Conservation (phyloP, 2,329 filamentous ascomycete species). For the Teratosphaeria viscida region DNA sequence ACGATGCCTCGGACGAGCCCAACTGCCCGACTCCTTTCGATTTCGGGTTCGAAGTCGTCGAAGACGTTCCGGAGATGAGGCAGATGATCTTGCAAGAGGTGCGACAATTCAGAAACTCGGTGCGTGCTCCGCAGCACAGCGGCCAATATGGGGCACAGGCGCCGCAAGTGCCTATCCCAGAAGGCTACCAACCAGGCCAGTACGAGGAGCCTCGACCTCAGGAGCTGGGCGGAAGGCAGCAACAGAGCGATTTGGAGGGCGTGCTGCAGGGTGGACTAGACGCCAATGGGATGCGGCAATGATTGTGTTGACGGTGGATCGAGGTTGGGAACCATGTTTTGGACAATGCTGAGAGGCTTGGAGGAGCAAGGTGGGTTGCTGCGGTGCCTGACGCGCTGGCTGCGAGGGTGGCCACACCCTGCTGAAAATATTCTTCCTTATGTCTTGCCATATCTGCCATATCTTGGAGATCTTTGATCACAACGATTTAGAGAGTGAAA, state of each 20-base stretch:
- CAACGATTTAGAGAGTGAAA: background rate
- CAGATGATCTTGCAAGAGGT: slow-evolving; percentile 97
- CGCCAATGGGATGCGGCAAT: slow-evolving; percentile 12
- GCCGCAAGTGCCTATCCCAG: slow-evolving; percentile 49
- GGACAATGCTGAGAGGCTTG: background rate
- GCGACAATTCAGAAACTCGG: slow-evolving; percentile 58
- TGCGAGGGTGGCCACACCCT: background rate
- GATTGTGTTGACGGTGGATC: background rate
- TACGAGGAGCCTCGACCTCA: slow-evolving; percentile 55
- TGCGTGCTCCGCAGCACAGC: slow-evolving; percentile 34
- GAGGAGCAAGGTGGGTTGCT: background rate
- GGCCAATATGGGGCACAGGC: background rate
- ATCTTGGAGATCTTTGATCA: background rate
- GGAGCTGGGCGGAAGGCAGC: slow-evolving; percentile 35
- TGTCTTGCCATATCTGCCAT: background rate
- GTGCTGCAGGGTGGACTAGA: slow-evolving; percentile 49
- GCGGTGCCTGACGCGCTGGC: background rate
- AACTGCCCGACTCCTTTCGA: slow-evolving; percentile 89
- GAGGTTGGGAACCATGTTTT: background rate
- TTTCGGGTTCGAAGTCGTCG: slow-evolving; percentile 96
- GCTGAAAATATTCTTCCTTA: background rate
- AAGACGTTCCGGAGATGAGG: slow-evolving; percentile 91
- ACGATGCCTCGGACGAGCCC: slow-evolving; percentile 93
- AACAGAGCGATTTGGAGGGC: slow-evolving; percentile 66
- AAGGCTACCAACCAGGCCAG: slow-evolving; percentile 46